A percentile compares a stretch with the other conserved stretches of the same genome.
Conservation (phyloP, 2,329 filamentous ascomycete species). For the Sporothrix globosa region DNA sequence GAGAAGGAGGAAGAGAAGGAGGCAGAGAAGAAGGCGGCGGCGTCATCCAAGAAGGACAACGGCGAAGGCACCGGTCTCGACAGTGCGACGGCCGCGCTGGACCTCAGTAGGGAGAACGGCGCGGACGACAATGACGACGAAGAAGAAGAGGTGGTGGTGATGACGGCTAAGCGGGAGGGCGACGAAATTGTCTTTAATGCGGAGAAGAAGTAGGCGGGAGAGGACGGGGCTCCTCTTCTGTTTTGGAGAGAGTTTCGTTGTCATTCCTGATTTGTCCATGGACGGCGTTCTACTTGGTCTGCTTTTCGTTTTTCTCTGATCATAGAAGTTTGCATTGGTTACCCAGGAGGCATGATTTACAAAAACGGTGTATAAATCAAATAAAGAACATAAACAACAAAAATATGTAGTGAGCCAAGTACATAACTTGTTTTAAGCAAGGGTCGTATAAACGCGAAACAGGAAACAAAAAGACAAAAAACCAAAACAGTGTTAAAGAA, state of each 20-base stretch:
- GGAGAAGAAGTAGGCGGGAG: background rate
- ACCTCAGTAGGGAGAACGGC: background rate
- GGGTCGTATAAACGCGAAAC: background rate
- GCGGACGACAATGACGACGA: constrained; percentile 7
- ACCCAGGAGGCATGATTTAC: background rate
- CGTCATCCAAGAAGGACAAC: background rate
- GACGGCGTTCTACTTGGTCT: constrained; percentile 7
- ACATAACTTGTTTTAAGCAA: background rate
- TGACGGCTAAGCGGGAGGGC: constrained; percentile 12
- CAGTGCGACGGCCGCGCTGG: constrained; percentile 25
- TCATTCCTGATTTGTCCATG: background rate
- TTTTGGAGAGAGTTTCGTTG: background rate
- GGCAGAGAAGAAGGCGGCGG: background rate
- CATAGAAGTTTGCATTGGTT: background rate
- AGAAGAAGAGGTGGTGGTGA: constrained; percentile 16
- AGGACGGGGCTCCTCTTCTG: background rate
- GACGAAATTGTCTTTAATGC: constrained; percentile 21
- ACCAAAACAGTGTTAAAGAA: background rate
- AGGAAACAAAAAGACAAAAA: background rate
- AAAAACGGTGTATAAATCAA: background rate
- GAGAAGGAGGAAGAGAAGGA: background rate
- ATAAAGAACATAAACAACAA: background rate
- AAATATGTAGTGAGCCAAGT: too few species aligned
- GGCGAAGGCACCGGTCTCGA: constrained; percentile 12
- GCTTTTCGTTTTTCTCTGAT: background rate